Evolutionary conservation across 768 basidiomycete species (phyloP).

Genomic region (Rhodocollybia butyracea): DNA sequence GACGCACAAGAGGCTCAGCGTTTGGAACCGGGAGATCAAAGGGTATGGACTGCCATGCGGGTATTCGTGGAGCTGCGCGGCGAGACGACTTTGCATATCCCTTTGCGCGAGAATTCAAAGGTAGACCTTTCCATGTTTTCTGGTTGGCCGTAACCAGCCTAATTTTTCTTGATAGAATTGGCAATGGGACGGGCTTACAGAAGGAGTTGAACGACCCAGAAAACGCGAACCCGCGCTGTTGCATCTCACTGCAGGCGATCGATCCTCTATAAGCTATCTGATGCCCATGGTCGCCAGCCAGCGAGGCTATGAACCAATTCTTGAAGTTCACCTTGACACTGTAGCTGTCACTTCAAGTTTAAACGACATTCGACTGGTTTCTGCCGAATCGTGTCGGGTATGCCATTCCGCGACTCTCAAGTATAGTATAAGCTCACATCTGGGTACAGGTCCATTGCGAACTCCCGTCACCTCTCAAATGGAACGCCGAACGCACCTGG

Average conservation of each 20-base stretch:
- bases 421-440: background rate
- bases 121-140: slow-evolving; percentile 26
- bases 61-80: slow-evolving; percentile 80
- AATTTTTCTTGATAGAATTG: slow-evolving; percentile 58
- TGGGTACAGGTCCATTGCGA: slow-evolving; percentile 58
- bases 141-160: slow-evolving; percentile 4
- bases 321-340: slow-evolving; percentile 82
- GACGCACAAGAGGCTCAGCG: slow-evolving; percentile 51
- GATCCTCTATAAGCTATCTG: slow-evolving; percentile 82
- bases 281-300: slow-evolving; percentile 76
- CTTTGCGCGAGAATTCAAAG: slow-evolving; percentile 91
- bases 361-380: slow-evolving; percentile 79
- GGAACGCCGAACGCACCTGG: slow-evolving; percentile 85
- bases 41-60: slow-evolving; percentile 80
- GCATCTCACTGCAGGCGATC: slow-evolving; percentile 70
- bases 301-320: slow-evolving; percentile 71
- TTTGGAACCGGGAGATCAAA: slow-evolving; percentile 72
- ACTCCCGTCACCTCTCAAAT: slow-evolving; percentile 77
- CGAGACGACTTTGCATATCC: slow-evolving; percentile 75
- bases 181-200: slow-evolving; percentile 76
- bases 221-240: slow-evolving; percentile 70
- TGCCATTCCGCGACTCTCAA: slow-evolving; percentile 15
- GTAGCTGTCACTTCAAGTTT: slow-evolving; percentile 79
- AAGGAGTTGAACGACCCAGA: slow-evolving; percentile 45
- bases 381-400: slow-evolving; percentile 78